phyloP scores from a whole-genome alignment of 2,329 filamentous ascomycete species.

The Fonsecaea monophora region DNA sequence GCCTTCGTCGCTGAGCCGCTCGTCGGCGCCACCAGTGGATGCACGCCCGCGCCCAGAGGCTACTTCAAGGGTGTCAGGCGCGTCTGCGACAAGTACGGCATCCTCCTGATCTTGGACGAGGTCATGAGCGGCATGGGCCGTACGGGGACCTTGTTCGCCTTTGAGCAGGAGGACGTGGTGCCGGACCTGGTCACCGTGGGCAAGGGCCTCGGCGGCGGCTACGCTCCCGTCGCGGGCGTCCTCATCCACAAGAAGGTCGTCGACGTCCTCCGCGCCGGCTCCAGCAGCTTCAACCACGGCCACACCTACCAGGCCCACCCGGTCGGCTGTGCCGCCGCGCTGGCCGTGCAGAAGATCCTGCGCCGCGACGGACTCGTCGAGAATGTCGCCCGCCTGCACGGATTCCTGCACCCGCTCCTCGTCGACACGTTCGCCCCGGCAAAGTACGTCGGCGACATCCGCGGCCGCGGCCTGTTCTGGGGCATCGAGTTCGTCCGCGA shows the following conservation, averaged over 20 bases:
- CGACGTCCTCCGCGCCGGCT: slow-evolving; percentile 56
- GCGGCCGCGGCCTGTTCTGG: slow-evolving; percentile 66
- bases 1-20: slow-evolving; percentile 61
- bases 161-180: slow-evolving; percentile 47
- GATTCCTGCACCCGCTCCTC: slow-evolving; percentile 51
- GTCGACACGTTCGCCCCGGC: slow-evolving; percentile 53
- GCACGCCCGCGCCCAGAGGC: slow-evolving; percentile 58
- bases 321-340: slow-evolving; percentile 60
- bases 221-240: slow-evolving; percentile 62
- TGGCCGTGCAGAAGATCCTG: slow-evolving; percentile 61
- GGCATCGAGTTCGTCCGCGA: slow-evolving; percentile 66
- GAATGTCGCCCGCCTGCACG: slow-evolving; percentile 47
- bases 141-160: slow-evolving; percentile 48
- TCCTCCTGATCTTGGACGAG: slow-evolving; percentile 75
- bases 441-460: slow-evolving; percentile 63
- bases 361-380: slow-evolving; percentile 56
- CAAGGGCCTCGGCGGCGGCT: slow-evolving; percentile 66
- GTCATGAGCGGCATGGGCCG: slow-evolving; percentile 67
- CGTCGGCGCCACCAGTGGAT: slow-evolving; percentile 60
- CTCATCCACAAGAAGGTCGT: slow-evolving; percentile 59
- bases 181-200: slow-evolving; percentile 67
- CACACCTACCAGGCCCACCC: slow-evolving; percentile 66
- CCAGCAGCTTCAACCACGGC: slow-evolving; percentile 62
- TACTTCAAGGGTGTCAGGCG: slow-evolving; percentile 63
- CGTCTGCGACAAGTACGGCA: slow-evolving; percentile 68